phyloP scores from a whole-genome alignment of 2,329 filamentous ascomycete genomes.

The Penicillium aurantiogriseum region DNA sequence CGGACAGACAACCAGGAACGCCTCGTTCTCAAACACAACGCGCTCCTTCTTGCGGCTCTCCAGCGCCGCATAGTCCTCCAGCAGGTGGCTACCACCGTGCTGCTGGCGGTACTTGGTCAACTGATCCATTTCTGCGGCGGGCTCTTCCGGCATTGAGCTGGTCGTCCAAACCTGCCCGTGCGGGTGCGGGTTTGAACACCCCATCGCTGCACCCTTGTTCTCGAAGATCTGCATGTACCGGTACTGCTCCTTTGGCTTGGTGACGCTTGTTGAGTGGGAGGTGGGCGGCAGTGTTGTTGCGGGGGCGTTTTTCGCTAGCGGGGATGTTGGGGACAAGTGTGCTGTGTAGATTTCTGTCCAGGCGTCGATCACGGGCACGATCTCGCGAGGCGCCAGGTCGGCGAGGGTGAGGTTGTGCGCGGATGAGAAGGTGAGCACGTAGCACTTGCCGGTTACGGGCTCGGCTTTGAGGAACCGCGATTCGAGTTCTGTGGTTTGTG shows the following conservation, averaged over 20 bases:
- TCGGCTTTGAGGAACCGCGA: conserved; percentile 77
- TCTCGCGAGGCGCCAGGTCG: conserved; percentile 75
- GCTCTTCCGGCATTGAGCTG: conserved; percentile 86
- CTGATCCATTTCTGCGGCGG: conserved; percentile 72
- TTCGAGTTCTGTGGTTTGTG: conserved; percentile 58
- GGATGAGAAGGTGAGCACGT: conserved; percentile 91
- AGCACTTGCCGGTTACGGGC: conserved; percentile 90
- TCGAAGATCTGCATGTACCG: conserved; percentile 99
- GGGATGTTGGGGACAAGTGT: conserved; percentile 71
- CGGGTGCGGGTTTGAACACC: conserved; percentile 96
- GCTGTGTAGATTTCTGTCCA: conserved; percentile 89
- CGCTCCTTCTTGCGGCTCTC: conserved; percentile 81
- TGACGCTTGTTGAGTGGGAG: conserved; percentile 45
- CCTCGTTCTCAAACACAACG: conserved; percentile 81
- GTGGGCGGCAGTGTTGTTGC: conserved; percentile 50
- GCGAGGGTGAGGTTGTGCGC: conserved; percentile 89
- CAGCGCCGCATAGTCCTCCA: conserved; percentile 82
- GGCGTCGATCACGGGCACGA: conserved; percentile 77
- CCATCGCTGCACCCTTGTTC: conserved; percentile 97
- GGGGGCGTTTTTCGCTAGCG: conserved; percentile 53
- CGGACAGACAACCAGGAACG: conserved; percentile 83
- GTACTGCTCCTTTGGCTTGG: conserved; percentile 70
- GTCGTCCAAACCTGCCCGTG: conserved; percentile 98
- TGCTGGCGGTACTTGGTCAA: conserved; percentile 74
- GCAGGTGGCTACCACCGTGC: conserved; percentile 70